A percentile compares a stretch with the other conserved stretches of the same genome.
Evolutionary conservation across 495 filamentous ascomycete genomes (phyloP).

Genomic region (Lophium mytilinum): DNA sequence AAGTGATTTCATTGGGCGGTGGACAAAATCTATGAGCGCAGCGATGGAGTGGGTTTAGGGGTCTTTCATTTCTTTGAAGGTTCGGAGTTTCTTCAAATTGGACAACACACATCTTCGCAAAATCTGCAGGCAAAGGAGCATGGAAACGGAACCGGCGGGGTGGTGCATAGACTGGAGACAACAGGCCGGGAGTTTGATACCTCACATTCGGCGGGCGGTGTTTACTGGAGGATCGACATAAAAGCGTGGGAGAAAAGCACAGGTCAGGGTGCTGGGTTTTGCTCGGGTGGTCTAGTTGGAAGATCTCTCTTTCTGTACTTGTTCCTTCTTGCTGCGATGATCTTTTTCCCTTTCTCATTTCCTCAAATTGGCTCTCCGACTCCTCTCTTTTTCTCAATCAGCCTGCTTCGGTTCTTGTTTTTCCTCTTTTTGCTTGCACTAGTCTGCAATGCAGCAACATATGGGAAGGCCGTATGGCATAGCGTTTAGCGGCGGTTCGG

Average conservation of each 20-base stretch:
- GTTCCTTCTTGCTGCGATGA: too few species aligned
- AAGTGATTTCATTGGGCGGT: background rate
- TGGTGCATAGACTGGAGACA: background rate
- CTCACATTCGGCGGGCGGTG: background rate
- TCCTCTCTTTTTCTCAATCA: background rate
- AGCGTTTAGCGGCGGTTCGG: slow-evolving; percentile 3
- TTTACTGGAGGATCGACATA: background rate
- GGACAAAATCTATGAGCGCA: background rate
- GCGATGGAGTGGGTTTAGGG: background rate
- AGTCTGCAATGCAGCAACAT: background rate
- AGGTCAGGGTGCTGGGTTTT: background rate
- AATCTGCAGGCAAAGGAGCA: slow-evolving; percentile 1
- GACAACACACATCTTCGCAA: background rate
- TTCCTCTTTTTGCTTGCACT: background rate
- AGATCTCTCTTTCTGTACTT: too few species aligned
- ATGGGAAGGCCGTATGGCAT: background rate
- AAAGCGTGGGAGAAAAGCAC: background rate
- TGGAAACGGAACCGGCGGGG: background rate
- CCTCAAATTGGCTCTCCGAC: background rate
- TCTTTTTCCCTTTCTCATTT: background rate
- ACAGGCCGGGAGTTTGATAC: background rate
- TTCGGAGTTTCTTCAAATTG: slow-evolving; percentile 4
- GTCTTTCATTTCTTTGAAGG: background rate
- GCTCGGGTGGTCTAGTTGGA: background rate
- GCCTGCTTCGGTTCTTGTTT: background rate